Evolutionary conservation across 371 early-diverging fungal genomes (phyloP).

Genomic region (Chytridium lagenaria): DNA sequence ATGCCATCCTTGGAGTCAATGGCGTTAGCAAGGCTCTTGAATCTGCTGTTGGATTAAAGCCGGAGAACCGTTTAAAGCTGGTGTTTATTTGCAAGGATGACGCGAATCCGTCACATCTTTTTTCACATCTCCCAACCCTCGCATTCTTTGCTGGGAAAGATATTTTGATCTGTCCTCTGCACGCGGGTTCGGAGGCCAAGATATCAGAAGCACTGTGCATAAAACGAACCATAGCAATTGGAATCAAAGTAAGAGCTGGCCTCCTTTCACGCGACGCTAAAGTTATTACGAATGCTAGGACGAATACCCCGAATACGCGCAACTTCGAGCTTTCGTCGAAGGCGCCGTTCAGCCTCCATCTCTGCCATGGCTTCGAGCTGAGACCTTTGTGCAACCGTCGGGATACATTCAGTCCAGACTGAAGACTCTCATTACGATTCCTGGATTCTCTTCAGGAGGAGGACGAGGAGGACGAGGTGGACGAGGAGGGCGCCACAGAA

Average conservation of each 20-base stretch:
- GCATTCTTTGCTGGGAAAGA: conserved; percentile 28
- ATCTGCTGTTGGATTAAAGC: not conserved
- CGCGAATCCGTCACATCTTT: conserved; percentile 32
- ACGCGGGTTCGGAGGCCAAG: conserved; percentile 29
- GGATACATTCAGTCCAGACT: not conserved
- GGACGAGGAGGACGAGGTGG: no score
- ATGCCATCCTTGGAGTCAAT: conserved; percentile 15
- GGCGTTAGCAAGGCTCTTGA: not conserved
- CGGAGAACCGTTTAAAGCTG: not conserved
- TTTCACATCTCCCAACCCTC: conserved; percentile 41
- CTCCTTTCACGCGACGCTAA: not conserved
- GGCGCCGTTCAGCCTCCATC: not conserved
- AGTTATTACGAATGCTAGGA: not conserved
- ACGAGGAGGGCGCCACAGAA: no score
- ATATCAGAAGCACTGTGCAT: conserved; percentile 32
- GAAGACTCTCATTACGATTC: not conserved
- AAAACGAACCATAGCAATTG: conserved; percentile 35
- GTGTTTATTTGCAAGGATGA: conserved; percentile 43
- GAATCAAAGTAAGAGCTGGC: conserved; percentile 14
- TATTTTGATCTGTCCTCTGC: conserved; percentile 32
- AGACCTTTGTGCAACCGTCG: not conserved
- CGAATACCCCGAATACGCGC: not conserved
- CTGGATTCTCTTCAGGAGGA: not conserved
- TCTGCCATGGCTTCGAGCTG: conserved; percentile 2
- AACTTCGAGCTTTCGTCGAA: not conserved